Conservation (phyloP, 2,329 filamentous ascomycete genomes). For the Penicillium sp. region DNA sequence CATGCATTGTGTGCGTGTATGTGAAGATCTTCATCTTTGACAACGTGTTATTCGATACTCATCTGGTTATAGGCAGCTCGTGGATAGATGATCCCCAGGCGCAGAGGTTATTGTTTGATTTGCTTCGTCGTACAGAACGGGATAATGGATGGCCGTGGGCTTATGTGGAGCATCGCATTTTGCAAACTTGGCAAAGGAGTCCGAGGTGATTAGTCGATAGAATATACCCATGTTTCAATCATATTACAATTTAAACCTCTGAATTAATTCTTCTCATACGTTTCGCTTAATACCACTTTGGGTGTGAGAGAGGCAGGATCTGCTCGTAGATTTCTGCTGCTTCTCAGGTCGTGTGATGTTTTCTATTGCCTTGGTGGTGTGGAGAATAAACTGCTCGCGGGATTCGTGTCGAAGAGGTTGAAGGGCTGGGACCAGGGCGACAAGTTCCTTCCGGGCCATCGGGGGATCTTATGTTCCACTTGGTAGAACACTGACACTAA, state of each 20-base stretch:
- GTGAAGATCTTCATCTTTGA: slow-evolving; percentile 1
- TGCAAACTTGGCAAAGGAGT: slow-evolving; percentile 23
- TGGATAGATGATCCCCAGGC: slow-evolving; percentile 30
- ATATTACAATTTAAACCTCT: not conserved
- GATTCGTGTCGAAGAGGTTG: too few relatives aligned
- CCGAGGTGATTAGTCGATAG: slow-evolving; percentile 8
- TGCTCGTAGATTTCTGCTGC: too few relatives aligned
- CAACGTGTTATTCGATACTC: not conserved
- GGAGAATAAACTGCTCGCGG: too few relatives aligned
- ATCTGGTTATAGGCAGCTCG: slow-evolving; percentile 20
- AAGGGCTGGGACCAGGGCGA: too few relatives aligned
- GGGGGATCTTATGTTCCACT: too few relatives aligned
- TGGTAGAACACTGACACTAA: too few relatives aligned
- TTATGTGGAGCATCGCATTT: slow-evolving; percentile 20
- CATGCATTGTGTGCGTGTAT: slow-evolving; percentile 33
- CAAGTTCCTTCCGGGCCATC: too few relatives aligned
- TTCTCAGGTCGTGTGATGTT: too few relatives aligned
- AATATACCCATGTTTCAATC: slow-evolving; percentile 1
- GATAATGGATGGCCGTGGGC: slow-evolving; percentile 23
- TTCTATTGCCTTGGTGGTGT: too few relatives aligned
- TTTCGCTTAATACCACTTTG: too few relatives aligned
- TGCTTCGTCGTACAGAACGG: slow-evolving; percentile 17
- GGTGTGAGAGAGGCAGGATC: too few relatives aligned
- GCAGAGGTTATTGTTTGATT: slow-evolving; percentile 17
- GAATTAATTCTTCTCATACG: not conserved